A percentile compares a stretch with the other conserved stretches of the same genome.
These are phyloP conservation scores for Ophiocordyceps australis DNA, from an alignment of 2,329 filamentous ascomycete species.

Conservation along the genomic window DNA sequence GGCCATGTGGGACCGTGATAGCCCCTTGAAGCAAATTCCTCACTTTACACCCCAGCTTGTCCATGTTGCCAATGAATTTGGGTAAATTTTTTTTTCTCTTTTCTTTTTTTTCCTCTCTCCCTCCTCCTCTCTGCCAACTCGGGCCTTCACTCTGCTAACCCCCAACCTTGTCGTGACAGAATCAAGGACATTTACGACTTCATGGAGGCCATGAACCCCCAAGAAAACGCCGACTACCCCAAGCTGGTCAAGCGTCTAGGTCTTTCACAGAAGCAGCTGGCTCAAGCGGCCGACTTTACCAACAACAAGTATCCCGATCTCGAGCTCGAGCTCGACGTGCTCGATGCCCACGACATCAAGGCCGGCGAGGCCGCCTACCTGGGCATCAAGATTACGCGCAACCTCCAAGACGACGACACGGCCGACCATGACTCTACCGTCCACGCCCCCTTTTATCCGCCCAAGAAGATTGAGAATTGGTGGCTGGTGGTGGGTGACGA, in stretches of 20 bases:
- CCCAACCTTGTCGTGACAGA: too few species aligned
- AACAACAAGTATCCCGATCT: slow-evolving; percentile 94
- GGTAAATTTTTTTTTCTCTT: too few species aligned
- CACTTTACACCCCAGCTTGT: slow-evolving; percentile 77
- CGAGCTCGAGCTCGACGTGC: slow-evolving; percentile 73
- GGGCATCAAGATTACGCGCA: slow-evolving; percentile 69
- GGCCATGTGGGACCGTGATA: slow-evolving; percentile 97
- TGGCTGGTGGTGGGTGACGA: slow-evolving; percentile 95
- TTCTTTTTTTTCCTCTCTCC: too few species aligned
- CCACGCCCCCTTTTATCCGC: slow-evolving; percentile 88
- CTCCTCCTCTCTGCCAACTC: too few species aligned
- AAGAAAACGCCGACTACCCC: slow-evolving; percentile 71
- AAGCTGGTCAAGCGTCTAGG: slow-evolving; percentile 61
- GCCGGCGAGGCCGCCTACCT: slow-evolving; percentile 70
- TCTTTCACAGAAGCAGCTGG: slow-evolving; percentile 65
- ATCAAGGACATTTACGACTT: slow-evolving; percentile 95
- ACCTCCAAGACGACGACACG: slow-evolving; percentile 50
- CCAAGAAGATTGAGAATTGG: slow-evolving; percentile 91
- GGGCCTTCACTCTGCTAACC: too few species aligned
- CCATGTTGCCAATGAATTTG: slow-evolving; percentile 62
- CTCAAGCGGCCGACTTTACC: slow-evolving; percentile 82
- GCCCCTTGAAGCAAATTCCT: slow-evolving; percentile 91
- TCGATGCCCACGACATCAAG: slow-evolving; percentile 63
- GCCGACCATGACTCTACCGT: slow-evolving; percentile 61
- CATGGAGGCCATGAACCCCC: slow-evolving; percentile 96